Percentiles rank a stretch among this genome's conserved stretches.
Evolutionary conservation across 768 basidiomycete genomes (phyloP).

Genomic region (Collybia sp.): DNA sequence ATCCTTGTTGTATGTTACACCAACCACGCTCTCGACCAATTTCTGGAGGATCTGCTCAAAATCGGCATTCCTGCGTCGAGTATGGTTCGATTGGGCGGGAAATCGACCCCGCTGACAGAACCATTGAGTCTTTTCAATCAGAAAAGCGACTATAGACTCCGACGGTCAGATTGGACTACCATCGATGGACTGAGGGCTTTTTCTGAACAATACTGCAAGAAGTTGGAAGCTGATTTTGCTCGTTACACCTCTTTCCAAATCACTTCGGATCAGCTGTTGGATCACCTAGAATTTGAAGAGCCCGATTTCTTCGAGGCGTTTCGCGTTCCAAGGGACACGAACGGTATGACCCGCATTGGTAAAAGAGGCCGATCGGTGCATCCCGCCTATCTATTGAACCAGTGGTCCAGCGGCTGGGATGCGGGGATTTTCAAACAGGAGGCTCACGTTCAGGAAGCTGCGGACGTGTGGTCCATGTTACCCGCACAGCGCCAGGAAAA

Average conservation of each 20-base stretch:
- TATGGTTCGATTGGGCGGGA: conserved; percentile 59
- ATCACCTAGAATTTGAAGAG: conserved; percentile 49
- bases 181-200: conserved; percentile 35
- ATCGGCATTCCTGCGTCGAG: conserved; percentile 46
- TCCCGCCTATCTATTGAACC: conserved; percentile 36
- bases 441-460: conserved; percentile 13
- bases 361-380: conserved; percentile 28
- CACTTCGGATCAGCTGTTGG: conserved; percentile 27
- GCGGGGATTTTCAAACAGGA: conserved; percentile 35
- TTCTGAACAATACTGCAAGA: conserved; percentile 5
- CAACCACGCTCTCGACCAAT: conserved; percentile 72
- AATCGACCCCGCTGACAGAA: conserved; percentile 43
- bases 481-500: conserved; percentile 17
- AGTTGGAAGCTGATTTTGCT: conserved; percentile 23
- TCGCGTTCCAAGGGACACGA: conserved; percentile 29
- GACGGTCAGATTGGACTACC: conserved; percentile 30
- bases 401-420: conserved; percentile 41
- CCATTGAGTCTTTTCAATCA: conserved; percentile 40
- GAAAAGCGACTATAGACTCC: conserved; percentile 14
- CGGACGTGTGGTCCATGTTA: conserved; percentile 32
- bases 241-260: conserved; percentile 9
- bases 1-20: conserved; percentile 73
- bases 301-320: conserved; percentile 41
- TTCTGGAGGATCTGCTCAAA: conserved; percentile 56
- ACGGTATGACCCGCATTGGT: conserved; percentile 44